A percentile compares a stretch with the other conserved stretches of the same genome.
Conservation (phyloP, 1,284 basidiomycete genomes). For the Bjerkandera adusta region DNA sequence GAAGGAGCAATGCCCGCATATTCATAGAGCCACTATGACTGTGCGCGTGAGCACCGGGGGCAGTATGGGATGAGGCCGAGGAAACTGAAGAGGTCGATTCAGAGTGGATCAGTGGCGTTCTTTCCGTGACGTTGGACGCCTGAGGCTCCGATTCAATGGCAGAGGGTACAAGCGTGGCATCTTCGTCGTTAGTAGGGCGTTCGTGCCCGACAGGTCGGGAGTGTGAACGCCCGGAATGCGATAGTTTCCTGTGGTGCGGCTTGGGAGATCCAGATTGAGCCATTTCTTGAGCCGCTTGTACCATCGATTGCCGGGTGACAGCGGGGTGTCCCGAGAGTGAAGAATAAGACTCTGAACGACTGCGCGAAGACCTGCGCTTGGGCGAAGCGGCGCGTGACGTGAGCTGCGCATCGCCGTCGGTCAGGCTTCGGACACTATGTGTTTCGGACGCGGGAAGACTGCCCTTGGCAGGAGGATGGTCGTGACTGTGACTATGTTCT, state of each 20-base stretch:
- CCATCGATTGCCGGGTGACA: constrained; percentile 84
- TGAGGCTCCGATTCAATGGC: background rate
- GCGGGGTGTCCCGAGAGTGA: constrained; percentile 81
- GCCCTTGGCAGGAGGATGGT: constrained; percentile 38
- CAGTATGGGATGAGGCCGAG: constrained; percentile 20
- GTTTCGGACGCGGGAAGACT: constrained; percentile 25
- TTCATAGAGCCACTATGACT: constrained; percentile 83
- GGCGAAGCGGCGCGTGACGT: constrained; percentile 19
- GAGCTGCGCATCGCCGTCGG: constrained; percentile 17
- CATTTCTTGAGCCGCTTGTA: constrained; percentile 85
- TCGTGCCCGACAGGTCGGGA: constrained; percentile 24
- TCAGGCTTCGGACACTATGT: constrained; percentile 24
- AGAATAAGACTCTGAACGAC: constrained; percentile 52
- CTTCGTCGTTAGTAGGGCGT: constrained; percentile 17
- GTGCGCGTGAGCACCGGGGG: constrained; percentile 13
- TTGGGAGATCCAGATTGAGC: constrained; percentile 52
- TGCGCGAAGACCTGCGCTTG: constrained; percentile 23
- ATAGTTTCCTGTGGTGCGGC: constrained; percentile 29
- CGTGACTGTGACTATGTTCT: constrained; percentile 71
- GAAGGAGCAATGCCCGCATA: constrained; percentile 92
- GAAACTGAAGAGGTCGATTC: constrained; percentile 20
- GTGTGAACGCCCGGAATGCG: constrained; percentile 27
- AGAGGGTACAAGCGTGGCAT: constrained; percentile 7
- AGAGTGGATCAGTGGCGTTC: constrained; percentile 26
- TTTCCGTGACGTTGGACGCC: constrained; percentile 18